A percentile compares a stretch with the other conserved stretches of the same genome.
phyloP scores from a whole-genome alignment of 805 yeast genomes.

The Myxozyma mucilagina region DNA sequence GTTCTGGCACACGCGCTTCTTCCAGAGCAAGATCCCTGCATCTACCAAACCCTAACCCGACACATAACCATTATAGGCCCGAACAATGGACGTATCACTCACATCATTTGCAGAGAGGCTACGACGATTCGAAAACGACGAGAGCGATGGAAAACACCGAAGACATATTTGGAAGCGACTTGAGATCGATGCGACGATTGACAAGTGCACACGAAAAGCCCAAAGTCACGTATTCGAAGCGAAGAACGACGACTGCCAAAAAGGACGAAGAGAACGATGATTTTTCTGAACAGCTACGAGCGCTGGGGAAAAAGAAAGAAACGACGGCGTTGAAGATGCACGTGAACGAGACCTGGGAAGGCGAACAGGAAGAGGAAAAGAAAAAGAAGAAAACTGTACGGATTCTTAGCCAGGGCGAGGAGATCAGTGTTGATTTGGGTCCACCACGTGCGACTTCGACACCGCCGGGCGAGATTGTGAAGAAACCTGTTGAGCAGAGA shows the following conservation, averaged over 20 bases:
- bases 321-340: conserved; percentile 5
- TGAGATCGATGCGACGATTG: not conserved
- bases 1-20: no score
- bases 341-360: conserved; percentile 17
- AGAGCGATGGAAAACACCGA: no score
- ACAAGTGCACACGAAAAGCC: conserved; percentile 7
- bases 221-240: conserved; percentile 8
- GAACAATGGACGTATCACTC: no score
- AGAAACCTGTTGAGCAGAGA: not conserved
- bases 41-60: no score
- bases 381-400: conserved; percentile 1
- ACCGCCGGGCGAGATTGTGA: not conserved
- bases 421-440: not conserved
- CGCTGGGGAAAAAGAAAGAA: not conserved
- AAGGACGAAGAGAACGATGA: no score
- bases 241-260: no score
- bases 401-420: conserved; percentile 8
- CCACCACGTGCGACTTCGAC: conserved; percentile 1
- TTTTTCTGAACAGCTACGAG: not conserved
- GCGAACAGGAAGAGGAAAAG: not conserved
- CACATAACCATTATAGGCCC: no score
- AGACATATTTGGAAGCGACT: conserved; percentile 6
- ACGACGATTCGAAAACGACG: no score
- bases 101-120: no score
- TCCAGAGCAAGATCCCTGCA: no score